These are phyloP conservation scores for Luffa acutangula DNA, from an alignment of 306 rosid species.

Conservation along the genomic window DNA sequence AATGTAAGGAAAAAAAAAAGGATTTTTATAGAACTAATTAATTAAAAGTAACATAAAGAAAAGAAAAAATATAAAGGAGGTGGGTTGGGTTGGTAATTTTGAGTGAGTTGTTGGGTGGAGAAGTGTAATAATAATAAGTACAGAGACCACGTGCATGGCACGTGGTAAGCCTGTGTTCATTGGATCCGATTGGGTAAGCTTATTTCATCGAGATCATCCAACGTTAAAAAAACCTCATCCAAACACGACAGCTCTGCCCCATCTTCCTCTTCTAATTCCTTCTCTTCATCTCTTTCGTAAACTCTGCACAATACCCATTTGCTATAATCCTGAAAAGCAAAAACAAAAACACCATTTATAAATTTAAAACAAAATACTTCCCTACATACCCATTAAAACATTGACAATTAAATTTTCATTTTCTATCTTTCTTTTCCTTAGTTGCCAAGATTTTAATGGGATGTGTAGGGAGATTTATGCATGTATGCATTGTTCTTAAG, in stretches of 20 bases:
- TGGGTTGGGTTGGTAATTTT: background rate
- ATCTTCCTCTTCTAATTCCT: conserved; percentile 26
- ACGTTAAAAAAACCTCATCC: conserved; percentile 90
- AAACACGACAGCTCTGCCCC: conserved; percentile 79
- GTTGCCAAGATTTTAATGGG: no score
- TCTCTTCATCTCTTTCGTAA: conserved; percentile 35
- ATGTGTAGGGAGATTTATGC: no score
- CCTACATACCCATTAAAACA: no score
- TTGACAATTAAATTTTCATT: no score
- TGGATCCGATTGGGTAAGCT: conserved; percentile 57
- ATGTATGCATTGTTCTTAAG: no score
- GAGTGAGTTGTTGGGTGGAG: background rate
- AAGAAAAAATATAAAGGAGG: background rate
- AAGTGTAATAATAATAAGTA: background rate
- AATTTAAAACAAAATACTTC: no score
- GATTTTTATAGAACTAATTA: no score
- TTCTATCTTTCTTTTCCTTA: no score
- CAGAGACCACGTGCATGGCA: background rate
- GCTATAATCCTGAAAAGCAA: conserved; percentile 33
- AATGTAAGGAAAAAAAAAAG: no score
- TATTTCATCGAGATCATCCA: conserved; percentile 94
- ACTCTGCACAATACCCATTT: conserved; percentile 73
- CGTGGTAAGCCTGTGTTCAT: background rate
- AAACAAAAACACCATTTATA: no score
- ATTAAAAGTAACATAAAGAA: no score